Conservation (phyloP, 345 rosid species). For the Moricandia arvensis region DNA sequence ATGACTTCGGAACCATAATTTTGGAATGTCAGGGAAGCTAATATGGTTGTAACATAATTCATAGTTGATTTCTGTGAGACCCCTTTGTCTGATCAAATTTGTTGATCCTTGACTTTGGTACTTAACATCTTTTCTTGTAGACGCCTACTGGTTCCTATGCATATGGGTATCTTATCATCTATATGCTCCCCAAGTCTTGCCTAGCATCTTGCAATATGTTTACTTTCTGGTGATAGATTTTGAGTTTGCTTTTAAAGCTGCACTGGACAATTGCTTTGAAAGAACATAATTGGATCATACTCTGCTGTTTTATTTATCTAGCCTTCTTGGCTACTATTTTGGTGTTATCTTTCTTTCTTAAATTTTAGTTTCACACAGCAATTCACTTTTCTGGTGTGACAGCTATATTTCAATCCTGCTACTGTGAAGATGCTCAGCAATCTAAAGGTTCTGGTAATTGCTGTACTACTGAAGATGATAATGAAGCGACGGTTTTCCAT, state of each 20-base stretch:
- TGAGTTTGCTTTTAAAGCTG: slow-evolving; percentile 1
- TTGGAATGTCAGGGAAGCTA: background rate
- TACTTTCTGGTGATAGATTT: slow-evolving; percentile 10
- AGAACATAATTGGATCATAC: background rate
- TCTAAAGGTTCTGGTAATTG: slow-evolving; percentile 95
- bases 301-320: slow-evolving; percentile 2
- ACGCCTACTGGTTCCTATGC: background rate
- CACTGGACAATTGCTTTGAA: slow-evolving; percentile 3
- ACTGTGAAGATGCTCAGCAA: slow-evolving; percentile 99
- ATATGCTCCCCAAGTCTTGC: background rate
- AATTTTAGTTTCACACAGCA: background rate
- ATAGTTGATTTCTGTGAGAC: background rate
- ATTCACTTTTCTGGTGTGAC: slow-evolving; percentile 35
- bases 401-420: slow-evolving; percentile 98
- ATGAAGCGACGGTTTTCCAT: slow-evolving; percentile 90
- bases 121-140: background rate
- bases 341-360: background rate
- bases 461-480: slow-evolving; percentile 76
- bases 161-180: background rate
- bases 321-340: slow-evolving; percentile 5
- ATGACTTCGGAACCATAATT: background rate
- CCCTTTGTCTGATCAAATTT: background rate
- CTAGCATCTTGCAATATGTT: background rate
- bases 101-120: background rate
- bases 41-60: background rate